phyloP scores from a whole-genome alignment of 331 rosid species.

The Arachis monticola region DNA sequence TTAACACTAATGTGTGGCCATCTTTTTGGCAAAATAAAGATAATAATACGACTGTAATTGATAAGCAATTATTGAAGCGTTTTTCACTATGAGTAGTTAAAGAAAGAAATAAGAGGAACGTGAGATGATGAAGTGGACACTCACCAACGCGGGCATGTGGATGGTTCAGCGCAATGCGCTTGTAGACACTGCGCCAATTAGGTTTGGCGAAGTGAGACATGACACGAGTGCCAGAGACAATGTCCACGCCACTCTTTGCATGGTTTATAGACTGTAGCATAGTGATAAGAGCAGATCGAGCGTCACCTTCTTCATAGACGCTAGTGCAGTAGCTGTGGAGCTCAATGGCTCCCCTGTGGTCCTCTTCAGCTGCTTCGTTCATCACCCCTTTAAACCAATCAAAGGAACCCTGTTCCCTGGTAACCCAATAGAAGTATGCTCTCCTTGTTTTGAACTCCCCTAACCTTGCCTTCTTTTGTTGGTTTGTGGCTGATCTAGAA shows the following conservation, averaged over 20 bases:
- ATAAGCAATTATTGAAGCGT: constrained; percentile 25
- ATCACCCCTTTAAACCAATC: constrained; percentile 85
- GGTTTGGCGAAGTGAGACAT: constrained; percentile 80
- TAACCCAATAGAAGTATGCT: constrained; percentile 85
- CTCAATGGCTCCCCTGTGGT: constrained; percentile 60
- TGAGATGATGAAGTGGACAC: constrained; percentile 41
- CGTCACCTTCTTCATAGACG: constrained; percentile 67
- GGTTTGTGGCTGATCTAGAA: constrained; percentile 13
- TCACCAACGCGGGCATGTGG: constrained; percentile 64
- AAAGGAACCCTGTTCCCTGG: constrained; percentile 80
- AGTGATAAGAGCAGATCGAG: constrained; percentile 73
- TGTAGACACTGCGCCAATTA: constrained; percentile 66
- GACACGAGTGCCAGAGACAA: constrained; percentile 70
- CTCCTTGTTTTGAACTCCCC: constrained; percentile 53
- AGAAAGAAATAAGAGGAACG: constrained; percentile 27
- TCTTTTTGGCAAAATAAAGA: constrained; percentile 24
- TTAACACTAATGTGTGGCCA: not conserved
- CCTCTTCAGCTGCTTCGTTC: constrained; percentile 79
- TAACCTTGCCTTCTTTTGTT: constrained; percentile 11
- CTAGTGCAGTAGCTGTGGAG: constrained; percentile 77
- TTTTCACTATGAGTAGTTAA: not conserved
- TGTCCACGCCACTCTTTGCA: constrained; percentile 65
- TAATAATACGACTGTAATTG: not conserved
- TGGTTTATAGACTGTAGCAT: constrained; percentile 67
- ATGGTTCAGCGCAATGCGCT: constrained; percentile 66